Evolutionary conservation across 768 basidiomycete genomes (phyloP), one percentile per base, ranked within the genome.

Genomic region (Lactifluus subvellereus): DNA sequence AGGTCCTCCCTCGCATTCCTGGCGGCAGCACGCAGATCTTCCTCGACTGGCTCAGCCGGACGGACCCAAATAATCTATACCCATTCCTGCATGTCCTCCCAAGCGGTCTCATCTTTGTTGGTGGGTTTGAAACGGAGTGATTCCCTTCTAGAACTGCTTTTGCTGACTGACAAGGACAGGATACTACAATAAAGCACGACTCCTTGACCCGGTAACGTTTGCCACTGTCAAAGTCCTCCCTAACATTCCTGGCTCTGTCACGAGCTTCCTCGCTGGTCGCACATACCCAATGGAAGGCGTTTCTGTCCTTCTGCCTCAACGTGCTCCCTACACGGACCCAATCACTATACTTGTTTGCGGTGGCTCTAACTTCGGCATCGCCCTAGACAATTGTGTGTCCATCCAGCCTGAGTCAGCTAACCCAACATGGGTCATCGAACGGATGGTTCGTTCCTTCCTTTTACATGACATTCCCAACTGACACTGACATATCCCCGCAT

Each of bases 31-130:
- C 88, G 0, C 75, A 77, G 10, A 60, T 87, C 57, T 77, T 82
- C 54, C 78, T 91, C 57, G 85, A 87, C 62, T 91, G 83, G 76
- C 75, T 91, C 37, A 71, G 76, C 38, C 79, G 88, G 32, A 91
- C 90, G 5, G 86, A 91, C 69, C 90, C 90, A 0, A 84, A 88
- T 69, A 91, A 91, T 68, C 72, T 92, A 54, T 92, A 92, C 68
- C 89, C 90, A 0, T 91, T 88, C 77, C 74, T 91, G 38, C 72
- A 86, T 58, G 78, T 90, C 7, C 79, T 92, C 16, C 89, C 90
- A 0, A 85, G 84, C 50, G 82, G 82, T 2, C 79, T 80, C 38
- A 74, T 92, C 68, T 91, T 91, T 70, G 79, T 88, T 45, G 86
- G 89, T 87, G 54, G 55, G 82, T 74, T 10, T 38, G n/a, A 42